phyloP scores from a whole-genome alignment of 805 yeast genomes.

The Kuraishia capsulata region DNA sequence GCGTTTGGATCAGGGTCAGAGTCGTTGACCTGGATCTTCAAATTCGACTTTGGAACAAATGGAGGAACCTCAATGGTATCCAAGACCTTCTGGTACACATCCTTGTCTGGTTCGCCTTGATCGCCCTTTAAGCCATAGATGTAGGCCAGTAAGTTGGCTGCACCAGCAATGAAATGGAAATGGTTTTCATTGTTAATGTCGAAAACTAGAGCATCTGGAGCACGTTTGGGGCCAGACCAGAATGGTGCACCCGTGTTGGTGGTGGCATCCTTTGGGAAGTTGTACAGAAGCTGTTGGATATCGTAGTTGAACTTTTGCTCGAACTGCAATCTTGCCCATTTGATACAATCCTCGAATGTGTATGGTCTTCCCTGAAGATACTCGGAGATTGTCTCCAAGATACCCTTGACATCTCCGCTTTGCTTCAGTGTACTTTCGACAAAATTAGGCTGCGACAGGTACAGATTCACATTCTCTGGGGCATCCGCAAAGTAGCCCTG shows the following conservation, averaged over 20 bases:
- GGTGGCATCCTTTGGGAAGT: constrained; percentile 90
- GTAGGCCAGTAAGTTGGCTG: constrained; percentile 84
- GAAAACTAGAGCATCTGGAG: constrained; percentile 79
- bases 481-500: constrained; percentile 85
- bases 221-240: constrained; percentile 98
- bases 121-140: constrained; percentile 86
- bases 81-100: constrained; percentile 45
- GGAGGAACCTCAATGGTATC: constrained; percentile 41
- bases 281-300: constrained; percentile 80
- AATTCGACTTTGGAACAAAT: constrained; percentile 66
- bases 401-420: constrained; percentile 83
- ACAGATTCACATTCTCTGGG: constrained; percentile 90
- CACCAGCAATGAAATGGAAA: constrained; percentile 75
- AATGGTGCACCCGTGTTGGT: constrained; percentile 89
- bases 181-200: constrained; percentile 73
- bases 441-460: constrained; percentile 84
- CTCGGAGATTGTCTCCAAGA: constrained; percentile 69
- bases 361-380: constrained; percentile 78
- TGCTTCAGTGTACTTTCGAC: constrained; percentile 89
- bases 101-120: constrained; percentile 36
- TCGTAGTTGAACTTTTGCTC: constrained; percentile 81
- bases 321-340: constrained; percentile 90
- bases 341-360: constrained; percentile 86
- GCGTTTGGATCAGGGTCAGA: constrained; percentile 85
- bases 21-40: constrained; percentile 78